Base-by-base conservation (phyloP, 306 rosid genomes). In the Acacia melanoxylon region DNA sequence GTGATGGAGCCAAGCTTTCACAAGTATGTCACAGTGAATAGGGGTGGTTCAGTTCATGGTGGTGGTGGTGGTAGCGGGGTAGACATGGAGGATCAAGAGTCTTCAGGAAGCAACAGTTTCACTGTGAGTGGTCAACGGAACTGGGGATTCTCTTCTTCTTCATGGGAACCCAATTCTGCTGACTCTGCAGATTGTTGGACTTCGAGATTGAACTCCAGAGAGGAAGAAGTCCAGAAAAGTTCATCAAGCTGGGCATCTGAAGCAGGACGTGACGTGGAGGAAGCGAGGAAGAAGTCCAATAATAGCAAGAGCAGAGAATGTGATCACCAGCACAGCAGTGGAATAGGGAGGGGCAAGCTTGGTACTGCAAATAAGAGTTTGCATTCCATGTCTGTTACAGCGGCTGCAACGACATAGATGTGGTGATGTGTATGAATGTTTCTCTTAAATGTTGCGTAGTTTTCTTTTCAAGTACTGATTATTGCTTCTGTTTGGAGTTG, bases 1-100 rank as follows among this genome's bases (percentile, higher is more conserved):
- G 84, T 96, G 75, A 87, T 81, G 87, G 94, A 93, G 82, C 99
- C 99, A 33, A 93, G 98, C 83, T 89, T 96, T 67, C 99, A 96
- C 46, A 93, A 96, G 87, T 96, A 96, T 80, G 97, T 93, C 65
- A 96, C 99, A 17, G 91, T 96, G 74, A 91, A 85, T 35, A 88
- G 98, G 68, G 99, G 98, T 19, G 91, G 91, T 16, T 81, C 88
- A 20, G 72, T 81, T 51, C 76, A 89, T 56, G 83, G 75, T 46
- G 80, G 90, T 46, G 80, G 90, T 51, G 63, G 63, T 22, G 80
- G 90, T 44, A 22, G 65, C 10, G 85, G 75, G 14, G 87, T 42
- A 54, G 98, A 91, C 59, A 87, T 81, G 88, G 99, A 96, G 76
- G 98, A 96, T 61, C 96, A 91, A 75, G 98, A 93, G 69, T 92